Percentiles rank a stretch among this genome's conserved stretches.
Conservation (phyloP, 1,284 basidiomycete species). For the Trichosporon sp. region DNA sequence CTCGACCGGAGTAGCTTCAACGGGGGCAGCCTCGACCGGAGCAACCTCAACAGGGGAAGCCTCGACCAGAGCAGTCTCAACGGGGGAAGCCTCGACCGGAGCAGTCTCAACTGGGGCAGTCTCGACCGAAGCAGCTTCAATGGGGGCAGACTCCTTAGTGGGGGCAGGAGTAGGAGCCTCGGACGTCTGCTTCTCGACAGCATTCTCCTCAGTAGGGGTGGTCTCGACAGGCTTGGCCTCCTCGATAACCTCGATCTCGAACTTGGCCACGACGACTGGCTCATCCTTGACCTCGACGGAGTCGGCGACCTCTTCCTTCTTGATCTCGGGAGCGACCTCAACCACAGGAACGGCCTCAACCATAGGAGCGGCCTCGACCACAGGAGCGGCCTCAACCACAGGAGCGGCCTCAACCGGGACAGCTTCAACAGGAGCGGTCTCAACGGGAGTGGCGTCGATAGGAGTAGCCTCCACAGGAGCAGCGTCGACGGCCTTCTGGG, state of each 20-base stretch:
- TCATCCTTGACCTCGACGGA: not conserved
- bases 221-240: too few species aligned
- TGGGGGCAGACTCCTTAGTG: too few species aligned
- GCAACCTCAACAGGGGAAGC: too few species aligned
- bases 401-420: not conserved
- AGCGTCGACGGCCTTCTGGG: not conserved
- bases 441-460: not conserved
- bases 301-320: not conserved
- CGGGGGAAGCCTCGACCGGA: not conserved
- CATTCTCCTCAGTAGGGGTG: not conserved
- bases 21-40: too few species aligned
- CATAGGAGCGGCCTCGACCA: not conserved
- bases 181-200: too few species aligned
- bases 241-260: not conserved
- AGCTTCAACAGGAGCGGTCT: not conserved
- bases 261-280: not conserved
- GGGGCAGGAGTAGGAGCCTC: not conserved
- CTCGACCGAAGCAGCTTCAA: not conserved
- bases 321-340: not conserved
- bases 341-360: not conserved
- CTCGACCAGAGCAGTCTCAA: too few species aligned
- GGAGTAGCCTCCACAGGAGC: not conserved
- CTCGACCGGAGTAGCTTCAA: not conserved
- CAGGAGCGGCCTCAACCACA: not conserved
- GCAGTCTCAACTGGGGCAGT: not conserved